A percentile compares a stretch with the other conserved stretches of the same genome.
These are phyloP conservation scores for Calendula officinalis DNA, from an alignment of 129 eudicot species.

Conservation along the genomic window DNA sequence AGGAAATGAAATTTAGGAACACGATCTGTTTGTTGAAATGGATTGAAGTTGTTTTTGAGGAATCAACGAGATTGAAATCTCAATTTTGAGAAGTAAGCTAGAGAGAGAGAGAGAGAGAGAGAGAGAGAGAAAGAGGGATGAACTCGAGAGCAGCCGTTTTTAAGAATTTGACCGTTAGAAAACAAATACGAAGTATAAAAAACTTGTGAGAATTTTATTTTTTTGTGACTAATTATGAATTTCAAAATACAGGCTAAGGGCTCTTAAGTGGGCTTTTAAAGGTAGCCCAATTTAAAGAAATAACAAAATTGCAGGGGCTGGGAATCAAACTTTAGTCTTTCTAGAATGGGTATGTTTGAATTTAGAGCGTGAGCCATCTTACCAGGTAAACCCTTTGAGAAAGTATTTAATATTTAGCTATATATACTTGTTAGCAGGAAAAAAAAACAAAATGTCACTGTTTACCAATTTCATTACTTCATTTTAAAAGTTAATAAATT, in stretches of 20 bases:
- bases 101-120: conserved; percentile 11
- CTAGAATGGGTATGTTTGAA: too few relatives aligned
- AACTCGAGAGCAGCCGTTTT: conserved; percentile 14
- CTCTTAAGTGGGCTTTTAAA: background rate
- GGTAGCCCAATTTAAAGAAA: conserved; percentile 9
- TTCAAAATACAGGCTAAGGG: conserved; percentile 2
- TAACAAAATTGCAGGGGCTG: too few relatives aligned
- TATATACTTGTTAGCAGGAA: too few relatives aligned
- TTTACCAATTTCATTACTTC: background rate
- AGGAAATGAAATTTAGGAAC: background rate
- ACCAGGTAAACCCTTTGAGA: too few relatives aligned
- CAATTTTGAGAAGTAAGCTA: conserved; percentile 1
- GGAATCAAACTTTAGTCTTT: too few relatives aligned
- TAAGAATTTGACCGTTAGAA: conserved; percentile 27
- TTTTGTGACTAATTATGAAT: conserved; percentile 5
- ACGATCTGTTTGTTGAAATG: background rate
- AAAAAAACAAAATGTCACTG: too few relatives aligned
- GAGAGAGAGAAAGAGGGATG: background rate
- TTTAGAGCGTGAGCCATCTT: too few relatives aligned
- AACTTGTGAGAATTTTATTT: background rate
- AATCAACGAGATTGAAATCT: background rate
- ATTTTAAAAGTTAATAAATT: too few relatives aligned
- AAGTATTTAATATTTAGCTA: too few relatives aligned
- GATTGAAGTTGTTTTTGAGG: conserved; percentile 1
- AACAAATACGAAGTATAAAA: background rate